Percentiles rank a stretch among this genome's conserved stretches.
Evolutionary conservation across 225 moss, liverwort and hornwort species (phyloP).

Genomic region (Climacium dendroides): DNA sequence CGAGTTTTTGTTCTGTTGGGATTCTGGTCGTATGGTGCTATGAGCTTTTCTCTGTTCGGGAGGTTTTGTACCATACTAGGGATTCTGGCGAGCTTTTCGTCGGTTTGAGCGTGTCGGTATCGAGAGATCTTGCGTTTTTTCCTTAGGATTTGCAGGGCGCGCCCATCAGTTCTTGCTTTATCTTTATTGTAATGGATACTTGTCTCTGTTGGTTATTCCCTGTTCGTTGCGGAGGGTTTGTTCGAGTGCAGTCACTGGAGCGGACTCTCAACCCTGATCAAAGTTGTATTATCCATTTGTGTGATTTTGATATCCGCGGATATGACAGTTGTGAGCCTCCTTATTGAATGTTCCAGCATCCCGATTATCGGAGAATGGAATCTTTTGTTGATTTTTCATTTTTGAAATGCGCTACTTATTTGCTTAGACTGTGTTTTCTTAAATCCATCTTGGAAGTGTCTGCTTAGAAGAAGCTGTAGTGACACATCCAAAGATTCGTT

Average conservation of each 20-base stretch:
- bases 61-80: background rate
- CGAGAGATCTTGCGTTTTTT: background rate
- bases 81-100: background rate
- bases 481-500: background rate
- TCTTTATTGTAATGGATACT: background rate
- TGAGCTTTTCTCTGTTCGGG: background rate
- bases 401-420: background rate
- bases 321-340: background rate
- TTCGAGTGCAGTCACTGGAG: background rate
- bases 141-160: background rate
- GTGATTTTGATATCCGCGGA: no score
- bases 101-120: background rate
- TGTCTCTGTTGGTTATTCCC: background rate
- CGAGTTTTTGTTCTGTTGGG: background rate
- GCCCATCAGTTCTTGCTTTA: background rate
- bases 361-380: fast-evolving
- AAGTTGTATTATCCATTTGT: no score
- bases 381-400: background rate
- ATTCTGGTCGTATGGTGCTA: no score
- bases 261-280: background rate
- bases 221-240: background rate
- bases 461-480: background rate
- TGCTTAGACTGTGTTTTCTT: background rate
- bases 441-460: no score
- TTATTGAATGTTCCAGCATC: background rate